Evolutionary conservation across 2,329 filamentous ascomycete species (phyloP), one percentile per base, ranked within the genome.

Genomic region (Penicillium hesseltinei): DNA sequence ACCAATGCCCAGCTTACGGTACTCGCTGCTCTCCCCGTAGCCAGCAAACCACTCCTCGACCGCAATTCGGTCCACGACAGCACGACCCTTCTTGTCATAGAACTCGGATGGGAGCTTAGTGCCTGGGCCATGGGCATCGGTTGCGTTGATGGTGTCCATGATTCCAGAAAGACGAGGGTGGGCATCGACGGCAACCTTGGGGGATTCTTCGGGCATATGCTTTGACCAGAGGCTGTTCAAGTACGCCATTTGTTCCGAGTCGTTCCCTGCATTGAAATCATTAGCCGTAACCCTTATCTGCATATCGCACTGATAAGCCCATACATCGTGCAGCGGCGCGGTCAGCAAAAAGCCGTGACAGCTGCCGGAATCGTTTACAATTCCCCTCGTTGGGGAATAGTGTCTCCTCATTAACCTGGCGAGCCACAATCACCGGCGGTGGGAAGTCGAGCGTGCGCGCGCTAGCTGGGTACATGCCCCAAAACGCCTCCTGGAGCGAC

Each of bases 21-120:
- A 97, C 74, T 97, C 94, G 42, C 78, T 77, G 59, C 86, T 92
- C 75, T 97, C 92, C 56, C 82, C 82, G 73, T 95, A 97, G 3
- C 94, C 93, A 21, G 84, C 79, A 73, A 89, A 97, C 94, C 94
- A 97, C 76, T 97, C 94, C 68, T 99, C 92, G 0, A 92, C 87
- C 29, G 84, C 86, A 57, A 97, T 86, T 36, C 81, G 80, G 56
- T 89, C 85, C 56, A 94, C 84, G 59, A 92, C 88, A 4, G 81
- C 80, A 49, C 85, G 82, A 4, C 83, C 85, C 69, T 87, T 88
- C 19, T 81, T 71, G 69, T 97, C 91, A 75, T 97, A 97, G 74
- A 99, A 97, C 61, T 92, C 89, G 10, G 82, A 80, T 0, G 94
- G 94, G 3, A 97, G 82, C 45, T 82, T 86, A 0, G 92, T 97